Conservation (phyloP, 345 rosid genomes). For the Clarkia xantiana region DNA sequence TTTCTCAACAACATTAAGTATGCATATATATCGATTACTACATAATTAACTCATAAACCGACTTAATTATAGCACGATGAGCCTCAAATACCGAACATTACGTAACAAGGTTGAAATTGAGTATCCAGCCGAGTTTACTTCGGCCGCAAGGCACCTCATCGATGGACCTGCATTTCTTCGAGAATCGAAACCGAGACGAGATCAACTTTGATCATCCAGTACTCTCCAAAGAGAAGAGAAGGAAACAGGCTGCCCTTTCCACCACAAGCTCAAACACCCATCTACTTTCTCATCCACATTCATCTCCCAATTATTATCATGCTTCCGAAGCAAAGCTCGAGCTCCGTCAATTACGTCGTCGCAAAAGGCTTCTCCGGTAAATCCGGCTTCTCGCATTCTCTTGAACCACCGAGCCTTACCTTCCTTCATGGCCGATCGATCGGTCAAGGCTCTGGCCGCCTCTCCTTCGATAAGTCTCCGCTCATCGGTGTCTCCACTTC, state of each 20-base stretch:
- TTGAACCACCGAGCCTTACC: slow-evolving; percentile 65
- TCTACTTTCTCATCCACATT: slow-evolving; percentile 36
- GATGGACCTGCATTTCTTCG: too few relatives aligned
- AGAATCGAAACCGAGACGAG: too few relatives aligned
- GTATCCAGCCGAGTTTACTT: too few relatives aligned
- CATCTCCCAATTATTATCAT: slow-evolving; percentile 69
- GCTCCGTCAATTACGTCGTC: slow-evolving; percentile 62
- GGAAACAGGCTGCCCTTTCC: slow-evolving; percentile 83
- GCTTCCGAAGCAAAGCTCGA: slow-evolving; percentile 63
- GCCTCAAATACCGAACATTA: too few relatives aligned
- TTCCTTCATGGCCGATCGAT: slow-evolving; percentile 45
- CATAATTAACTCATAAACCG: too few relatives aligned
- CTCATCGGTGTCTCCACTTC: slow-evolving; percentile 60
- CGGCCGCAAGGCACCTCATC: too few relatives aligned
- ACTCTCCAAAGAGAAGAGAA: slow-evolving; percentile 69
- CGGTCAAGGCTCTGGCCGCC: slow-evolving; percentile 55
- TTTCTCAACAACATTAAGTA: too few relatives aligned
- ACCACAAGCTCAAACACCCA: slow-evolving; percentile 45
- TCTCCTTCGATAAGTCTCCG: slow-evolving; percentile 79
- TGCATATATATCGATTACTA: too few relatives aligned
- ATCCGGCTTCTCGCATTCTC: slow-evolving; percentile 55
- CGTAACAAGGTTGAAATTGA: too few relatives aligned
- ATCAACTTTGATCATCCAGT: slow-evolving; percentile 2
- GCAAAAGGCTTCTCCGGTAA: slow-evolving; percentile 29
- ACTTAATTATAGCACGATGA: too few relatives aligned